Evolutionary conservation across 2,329 filamentous ascomycete species (phyloP).

Genomic region (Orbilia brochopaga): DNA sequence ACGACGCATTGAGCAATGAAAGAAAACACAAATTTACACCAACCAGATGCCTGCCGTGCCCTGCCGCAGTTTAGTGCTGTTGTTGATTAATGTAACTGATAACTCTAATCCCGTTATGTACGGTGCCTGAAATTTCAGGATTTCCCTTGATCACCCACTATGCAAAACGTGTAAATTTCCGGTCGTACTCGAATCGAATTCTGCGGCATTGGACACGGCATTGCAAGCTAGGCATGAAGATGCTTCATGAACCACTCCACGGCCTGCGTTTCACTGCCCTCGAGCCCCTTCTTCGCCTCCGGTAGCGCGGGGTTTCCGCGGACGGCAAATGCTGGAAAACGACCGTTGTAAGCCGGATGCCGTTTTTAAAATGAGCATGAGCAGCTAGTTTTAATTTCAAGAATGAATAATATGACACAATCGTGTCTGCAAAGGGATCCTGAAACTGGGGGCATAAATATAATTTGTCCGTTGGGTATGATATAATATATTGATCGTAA

Average conservation of each 20-base stretch:
- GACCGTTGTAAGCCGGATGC: conserved; percentile 4
- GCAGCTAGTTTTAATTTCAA: no score
- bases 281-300: conserved; percentile 53
- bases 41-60: no score
- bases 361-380: no score
- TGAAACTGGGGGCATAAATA: not conserved
- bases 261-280: conserved; percentile 56
- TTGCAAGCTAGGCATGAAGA: conserved; percentile 8
- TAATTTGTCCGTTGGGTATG: not conserved
- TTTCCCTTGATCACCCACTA: no score
- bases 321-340: conserved; percentile 57
- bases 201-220: not conserved
- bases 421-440: not conserved
- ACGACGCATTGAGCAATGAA: not conserved
- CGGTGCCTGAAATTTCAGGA: no score
- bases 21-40: not conserved
- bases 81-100: no score
- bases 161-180: no score
- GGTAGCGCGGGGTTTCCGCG: conserved; percentile 54
- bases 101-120: no score
- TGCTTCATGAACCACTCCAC: conserved; percentile 56
- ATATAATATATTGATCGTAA: not conserved
- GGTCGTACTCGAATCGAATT: not conserved
- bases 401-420: no score
- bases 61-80: no score